Evolutionary conservation across 768 basidiomycete species (phyloP).

Genomic region (Trichaptum fuscoviolaceum): DNA sequence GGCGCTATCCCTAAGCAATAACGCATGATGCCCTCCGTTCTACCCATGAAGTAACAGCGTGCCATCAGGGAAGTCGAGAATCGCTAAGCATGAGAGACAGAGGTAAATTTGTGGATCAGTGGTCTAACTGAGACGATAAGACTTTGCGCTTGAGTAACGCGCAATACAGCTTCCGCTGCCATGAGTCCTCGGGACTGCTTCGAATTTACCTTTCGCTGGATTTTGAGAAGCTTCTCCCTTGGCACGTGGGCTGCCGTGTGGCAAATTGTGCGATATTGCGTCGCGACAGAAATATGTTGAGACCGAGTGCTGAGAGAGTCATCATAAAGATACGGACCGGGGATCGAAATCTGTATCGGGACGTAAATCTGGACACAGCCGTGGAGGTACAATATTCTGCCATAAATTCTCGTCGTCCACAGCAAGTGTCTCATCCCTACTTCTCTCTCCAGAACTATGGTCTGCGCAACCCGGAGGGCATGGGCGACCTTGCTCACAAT

Average conservation of each 20-base stretch:
- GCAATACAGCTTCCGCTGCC: not conserved
- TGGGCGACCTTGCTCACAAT: slow-evolving; percentile 80
- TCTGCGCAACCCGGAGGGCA: slow-evolving; percentile 31
- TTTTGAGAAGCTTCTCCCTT: not conserved
- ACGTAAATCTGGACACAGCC: no score
- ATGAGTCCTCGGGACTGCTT: not conserved
- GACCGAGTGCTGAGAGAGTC: not conserved
- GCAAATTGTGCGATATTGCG: not conserved
- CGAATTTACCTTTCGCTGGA: not conserved
- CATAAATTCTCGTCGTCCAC: not conserved
- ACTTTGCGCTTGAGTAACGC: not conserved
- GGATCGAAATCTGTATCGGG: not conserved
- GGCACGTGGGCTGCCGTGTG: not conserved
- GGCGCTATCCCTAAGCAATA: not conserved
- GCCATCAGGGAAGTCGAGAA: not conserved
- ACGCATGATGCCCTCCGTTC: not conserved
- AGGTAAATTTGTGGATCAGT: not conserved
- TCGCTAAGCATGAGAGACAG: not conserved
- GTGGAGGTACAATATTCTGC: not conserved
- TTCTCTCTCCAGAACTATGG: not conserved
- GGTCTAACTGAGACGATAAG: not conserved
- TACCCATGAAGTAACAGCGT: not conserved
- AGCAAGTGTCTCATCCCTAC: not conserved
- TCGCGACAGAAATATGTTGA: not conserved
- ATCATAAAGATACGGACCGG: not conserved